Evolutionary conservation across 495 filamentous ascomycete genomes (phyloP), one percentile per base, ranked within the genome.

Genomic region (Podospora pseudopauciseta): DNA sequence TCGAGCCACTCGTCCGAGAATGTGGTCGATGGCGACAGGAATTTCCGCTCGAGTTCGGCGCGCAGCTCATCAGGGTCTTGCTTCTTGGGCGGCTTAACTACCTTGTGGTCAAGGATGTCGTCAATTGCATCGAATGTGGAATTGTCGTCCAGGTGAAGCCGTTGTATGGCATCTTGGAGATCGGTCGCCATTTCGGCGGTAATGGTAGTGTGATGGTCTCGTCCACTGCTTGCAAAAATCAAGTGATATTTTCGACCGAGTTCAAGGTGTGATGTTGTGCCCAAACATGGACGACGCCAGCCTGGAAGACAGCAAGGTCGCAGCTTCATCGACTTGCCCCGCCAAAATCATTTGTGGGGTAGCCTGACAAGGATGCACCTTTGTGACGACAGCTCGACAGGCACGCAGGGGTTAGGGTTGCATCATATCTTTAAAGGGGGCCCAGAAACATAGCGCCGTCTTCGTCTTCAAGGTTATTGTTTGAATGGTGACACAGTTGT

Each of bases 1-100:
- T 97, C 92, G 61, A 98, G 82, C 95, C 94, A 98, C 75, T 88
- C 86, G 2, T 84, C 78, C 56, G 88, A 90, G 78, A 98, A 97
- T 2, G 81, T 81, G 6, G 88, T 84, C 9, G 92, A 89, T 3
- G 95, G 95, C 9, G 87, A 86, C 7, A 99, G 80, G 72, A 92
- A 96, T 53, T 92, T 87, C 63, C 83, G 69, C 77, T 97, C 92
- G 28, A 97, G 84, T 44, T 90, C 84, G 54, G 83, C 79, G 68
- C 89, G 89, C 53, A 93, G 78, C 13, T 86, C 83, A 23, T 86
- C 81, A 57, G 82, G 81, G 65, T 86, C 83, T 66, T 80, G 85
- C 67, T 83, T 83, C 2, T 77, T 71, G 65, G 85, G 85, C 75
- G 90, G 90, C 71, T 84, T 86, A 44, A 88, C 86, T 67, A 84